These are phyloP conservation scores for Colletotrichum neosansevieriae DNA, from an alignment of 2,329 filamentous ascomycete genomes.

Conservation along the genomic window DNA sequence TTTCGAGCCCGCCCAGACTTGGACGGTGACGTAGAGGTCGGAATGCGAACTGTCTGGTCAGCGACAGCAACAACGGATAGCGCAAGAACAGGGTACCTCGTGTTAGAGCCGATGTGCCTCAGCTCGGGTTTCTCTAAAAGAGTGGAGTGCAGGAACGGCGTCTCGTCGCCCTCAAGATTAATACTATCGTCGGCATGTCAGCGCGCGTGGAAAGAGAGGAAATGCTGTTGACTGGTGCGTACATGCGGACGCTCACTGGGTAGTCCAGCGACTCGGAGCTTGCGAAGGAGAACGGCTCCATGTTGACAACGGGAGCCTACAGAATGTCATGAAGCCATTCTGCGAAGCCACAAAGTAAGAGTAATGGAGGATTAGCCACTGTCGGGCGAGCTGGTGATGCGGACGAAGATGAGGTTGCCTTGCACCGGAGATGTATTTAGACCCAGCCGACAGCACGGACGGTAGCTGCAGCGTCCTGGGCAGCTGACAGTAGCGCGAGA, in stretches of 20 bases:
- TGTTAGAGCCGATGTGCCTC: constrained; percentile 88
- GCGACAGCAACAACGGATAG: constrained; percentile 41
- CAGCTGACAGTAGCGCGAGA: constrained; percentile 20
- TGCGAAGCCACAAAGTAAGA: constrained; percentile 3
- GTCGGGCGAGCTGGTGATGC: neutral
- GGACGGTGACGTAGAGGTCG: constrained; percentile 92
- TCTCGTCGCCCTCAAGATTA: constrained; percentile 61
- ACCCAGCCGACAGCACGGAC: constrained; percentile 18
- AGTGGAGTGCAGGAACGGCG: constrained; percentile 67
- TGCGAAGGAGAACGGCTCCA: constrained; percentile 98
- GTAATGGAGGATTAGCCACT: no score
- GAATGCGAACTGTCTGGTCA: constrained; percentile 73
- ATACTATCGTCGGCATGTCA: constrained; percentile 51
- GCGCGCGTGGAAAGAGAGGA: neutral
- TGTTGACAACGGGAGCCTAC: constrained; percentile 52
- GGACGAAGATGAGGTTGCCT: neutral
- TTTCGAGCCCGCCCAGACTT: constrained; percentile 96
- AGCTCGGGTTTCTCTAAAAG: constrained; percentile 84
- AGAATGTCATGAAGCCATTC: constrained; percentile 26
- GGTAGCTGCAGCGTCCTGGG: constrained; percentile 4
- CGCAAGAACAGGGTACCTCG: constrained; percentile 62
- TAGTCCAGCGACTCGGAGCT: constrained; percentile 87
- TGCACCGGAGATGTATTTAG: neutral
- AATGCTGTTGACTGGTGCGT: constrained; percentile 42
- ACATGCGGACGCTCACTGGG: constrained; percentile 76